Conservation (phyloP, 345 rosid genomes). For the Lepidium aucheri region DNA sequence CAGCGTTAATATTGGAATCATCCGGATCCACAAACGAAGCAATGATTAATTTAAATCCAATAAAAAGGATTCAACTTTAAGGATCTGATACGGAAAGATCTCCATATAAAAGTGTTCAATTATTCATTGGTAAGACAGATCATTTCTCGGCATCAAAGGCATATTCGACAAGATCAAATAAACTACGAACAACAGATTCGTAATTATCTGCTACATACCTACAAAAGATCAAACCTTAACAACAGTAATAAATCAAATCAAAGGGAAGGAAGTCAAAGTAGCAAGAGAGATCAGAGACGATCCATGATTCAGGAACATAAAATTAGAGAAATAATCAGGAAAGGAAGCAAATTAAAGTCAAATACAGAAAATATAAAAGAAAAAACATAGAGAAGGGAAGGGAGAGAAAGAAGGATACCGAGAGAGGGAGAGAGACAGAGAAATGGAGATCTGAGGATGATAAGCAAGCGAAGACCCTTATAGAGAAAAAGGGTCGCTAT, state of each 20-base stretch:
- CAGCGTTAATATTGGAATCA: not conserved
- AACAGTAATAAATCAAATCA: slow-evolving; percentile 4
- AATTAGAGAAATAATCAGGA: not conserved
- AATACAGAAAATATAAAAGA: not conserved
- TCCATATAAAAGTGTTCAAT: not conserved
- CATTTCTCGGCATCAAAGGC: not conserved
- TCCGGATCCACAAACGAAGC: slow-evolving; percentile 5
- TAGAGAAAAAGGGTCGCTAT: slow-evolving; percentile 9
- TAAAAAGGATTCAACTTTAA: slow-evolving; percentile 9
- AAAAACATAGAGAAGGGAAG: not conserved
- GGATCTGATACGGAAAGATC: slow-evolving; percentile 2
- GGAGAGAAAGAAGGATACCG: slow-evolving; percentile 9
- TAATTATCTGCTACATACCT: not conserved
- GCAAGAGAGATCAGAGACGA: not conserved
- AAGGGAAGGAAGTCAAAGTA: not conserved
- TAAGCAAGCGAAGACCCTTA: slow-evolving; percentile 12
- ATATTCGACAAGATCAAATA: not conserved
- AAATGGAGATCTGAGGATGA: slow-evolving; percentile 24
- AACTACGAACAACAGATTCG: not conserved
- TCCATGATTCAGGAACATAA: no score
- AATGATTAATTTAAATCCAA: not conserved
- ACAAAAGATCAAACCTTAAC: slow-evolving; percentile 5
- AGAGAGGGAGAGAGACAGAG: slow-evolving; percentile 6
- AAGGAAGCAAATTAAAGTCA: not conserved
- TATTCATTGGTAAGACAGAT: not conserved